Conservation (phyloP, 768 basidiomycete genomes). For the Leccinellum albellum region DNA sequence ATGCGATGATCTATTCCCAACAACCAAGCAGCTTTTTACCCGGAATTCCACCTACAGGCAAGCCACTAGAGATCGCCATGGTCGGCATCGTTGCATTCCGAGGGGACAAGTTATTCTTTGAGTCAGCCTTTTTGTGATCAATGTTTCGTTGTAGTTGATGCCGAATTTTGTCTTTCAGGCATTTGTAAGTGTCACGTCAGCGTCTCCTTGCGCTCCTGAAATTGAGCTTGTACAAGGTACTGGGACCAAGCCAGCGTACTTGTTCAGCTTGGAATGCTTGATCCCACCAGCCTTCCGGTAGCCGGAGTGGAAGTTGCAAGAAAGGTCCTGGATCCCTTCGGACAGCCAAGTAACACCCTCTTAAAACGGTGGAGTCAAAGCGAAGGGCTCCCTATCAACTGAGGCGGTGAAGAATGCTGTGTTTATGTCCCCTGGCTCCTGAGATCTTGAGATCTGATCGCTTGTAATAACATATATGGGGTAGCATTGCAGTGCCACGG, state of each 20-base stretch:
- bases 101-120: slow-evolving; percentile 48
- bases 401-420: neutral
- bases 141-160: neutral
- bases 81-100: slow-evolving; percentile 45
- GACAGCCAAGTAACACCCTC: slow-evolving; percentile 36
- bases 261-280: slow-evolving; percentile 40
- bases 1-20: slow-evolving; percentile 4
- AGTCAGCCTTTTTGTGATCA: slow-evolving; percentile 25
- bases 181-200: slow-evolving; percentile 11
- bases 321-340: slow-evolving; percentile 43
- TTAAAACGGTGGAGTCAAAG: slow-evolving; percentile 36
- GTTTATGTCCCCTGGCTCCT: neutral
- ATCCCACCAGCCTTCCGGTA: slow-evolving; percentile 31
- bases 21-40: slow-evolving; percentile 25
- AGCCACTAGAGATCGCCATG: slow-evolving; percentile 38
- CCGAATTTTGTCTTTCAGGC: slow-evolving; percentile 6
- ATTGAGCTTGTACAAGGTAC: slow-evolving; percentile 28
- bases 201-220: neutral
- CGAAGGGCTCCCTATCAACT: slow-evolving; percentile 32
- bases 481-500: neutral
- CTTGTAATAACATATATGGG: neutral
- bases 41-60: slow-evolving; percentile 36
- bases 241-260: slow-evolving; percentile 50
- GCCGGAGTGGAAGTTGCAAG: slow-evolving; percentile 38
- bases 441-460: neutral